Evolutionary conservation across 805 yeast genomes (phyloP), one percentile per base, ranked within the genome.

Genomic region (Candida glaebosa): DNA sequence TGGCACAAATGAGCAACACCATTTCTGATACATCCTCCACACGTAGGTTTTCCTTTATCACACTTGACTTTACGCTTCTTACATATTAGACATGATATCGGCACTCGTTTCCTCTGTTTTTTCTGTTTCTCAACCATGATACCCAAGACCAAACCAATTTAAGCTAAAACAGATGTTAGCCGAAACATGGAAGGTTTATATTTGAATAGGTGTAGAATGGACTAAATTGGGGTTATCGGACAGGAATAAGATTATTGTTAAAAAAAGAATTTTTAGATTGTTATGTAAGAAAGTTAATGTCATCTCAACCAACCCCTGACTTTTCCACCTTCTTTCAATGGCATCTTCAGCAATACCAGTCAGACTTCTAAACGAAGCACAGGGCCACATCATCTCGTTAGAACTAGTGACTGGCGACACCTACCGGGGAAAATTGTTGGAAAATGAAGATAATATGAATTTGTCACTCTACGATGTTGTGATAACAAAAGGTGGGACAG

Each of bases 391-490:
- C 3, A 81, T 91, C 6, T 79, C 95, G 1, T 60, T 91, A 14
- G 99, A 91, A 60, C 76, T 91, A 39, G 77, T 78, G 18, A 81
- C 89, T 0, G 98, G 98, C 2, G 90, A 85, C 48, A 78, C 85
- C 0, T 91, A 91, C 57, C 73, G 95, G 28, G 99, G 99, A 2
- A 88, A 84, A 57, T 73, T 91, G 35, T 59, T 84, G 3, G 96
- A 85, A 55, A 82, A 84, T 36, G 96, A 91, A 64, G 98, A 91
- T 54, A 90, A 84, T 61, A 93, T 91, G 98, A 91, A 91, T 58
- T 79, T 91, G 18, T 95, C 90, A 46, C 63, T 91, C 38, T 70
- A 78, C 48, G 96, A 91, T 57, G 95, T 85, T 31, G 78, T 84
- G 1, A 81, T 85, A 37, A 90, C 96, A 0, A 78, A 81, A 19